Evolutionary conservation across 2,329 filamentous ascomycete genomes (phyloP).

Genomic region (Aspergillus sp.): DNA sequence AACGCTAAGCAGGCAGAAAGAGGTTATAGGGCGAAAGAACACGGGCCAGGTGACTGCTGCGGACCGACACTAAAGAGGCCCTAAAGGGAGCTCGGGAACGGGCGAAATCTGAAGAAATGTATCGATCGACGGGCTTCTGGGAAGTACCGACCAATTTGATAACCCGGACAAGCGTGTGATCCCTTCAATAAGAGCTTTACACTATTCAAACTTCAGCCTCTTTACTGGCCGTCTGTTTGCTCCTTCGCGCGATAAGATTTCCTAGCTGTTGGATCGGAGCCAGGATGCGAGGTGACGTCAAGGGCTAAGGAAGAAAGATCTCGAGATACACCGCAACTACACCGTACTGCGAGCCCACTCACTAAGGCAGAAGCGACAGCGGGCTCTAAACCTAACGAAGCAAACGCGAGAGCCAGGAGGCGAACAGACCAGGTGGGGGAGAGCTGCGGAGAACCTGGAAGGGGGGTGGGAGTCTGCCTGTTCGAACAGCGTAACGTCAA

Average conservation of each 20-base stretch:
- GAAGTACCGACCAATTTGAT: conserved; percentile 11
- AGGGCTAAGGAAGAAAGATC: neutral
- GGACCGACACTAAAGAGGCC: conserved; percentile 20
- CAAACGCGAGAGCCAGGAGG: conserved; percentile 13
- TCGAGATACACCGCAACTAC: neutral
- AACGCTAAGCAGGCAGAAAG: conserved; percentile 16
- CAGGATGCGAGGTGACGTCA: conserved; percentile 9
- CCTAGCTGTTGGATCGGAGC: conserved; percentile 1
- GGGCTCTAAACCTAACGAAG: conserved; percentile 9
- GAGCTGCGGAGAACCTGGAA: conserved; percentile 17
- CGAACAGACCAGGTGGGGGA: conserved; percentile 13
- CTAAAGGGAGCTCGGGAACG: conserved; percentile 23
- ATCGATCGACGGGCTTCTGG: conserved; percentile 11
- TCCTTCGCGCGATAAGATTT: neutral
- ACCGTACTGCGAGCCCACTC: neutral
- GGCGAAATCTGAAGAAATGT: conserved; percentile 15
- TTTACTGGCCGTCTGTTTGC: neutral
- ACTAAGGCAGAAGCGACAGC: conserved; percentile 5
- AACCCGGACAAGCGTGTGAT: conserved; percentile 27
- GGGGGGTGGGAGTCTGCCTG: conserved; percentile 7
- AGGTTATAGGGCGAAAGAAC: conserved; percentile 24
- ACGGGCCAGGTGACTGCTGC: conserved; percentile 37
- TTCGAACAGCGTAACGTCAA: conserved; percentile 15
- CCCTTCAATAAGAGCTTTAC: conserved; percentile 6
- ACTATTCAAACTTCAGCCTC: neutral